Conservation (phyloP, 192 early-diverging fungal species). For the Rhizoclosmatium globosum region DNA sequence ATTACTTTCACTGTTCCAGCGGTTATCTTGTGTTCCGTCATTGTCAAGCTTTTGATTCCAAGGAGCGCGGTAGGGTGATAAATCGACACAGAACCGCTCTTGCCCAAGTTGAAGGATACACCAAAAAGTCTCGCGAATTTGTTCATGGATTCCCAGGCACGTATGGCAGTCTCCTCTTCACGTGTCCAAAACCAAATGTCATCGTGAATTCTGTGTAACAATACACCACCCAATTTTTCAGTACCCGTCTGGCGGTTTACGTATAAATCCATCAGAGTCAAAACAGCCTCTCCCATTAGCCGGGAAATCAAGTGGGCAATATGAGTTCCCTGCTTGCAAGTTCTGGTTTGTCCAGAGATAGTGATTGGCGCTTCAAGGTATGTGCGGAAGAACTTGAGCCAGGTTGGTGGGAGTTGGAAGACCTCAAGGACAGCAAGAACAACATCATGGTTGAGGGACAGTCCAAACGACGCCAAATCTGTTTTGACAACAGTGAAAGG, state of each 20-base stretch:
- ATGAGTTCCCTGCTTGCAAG: background rate
- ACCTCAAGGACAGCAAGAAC: background rate
- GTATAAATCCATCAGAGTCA: background rate
- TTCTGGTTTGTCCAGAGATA: background rate
- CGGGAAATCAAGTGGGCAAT: background rate
- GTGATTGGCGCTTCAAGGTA: background rate
- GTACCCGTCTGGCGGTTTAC: background rate
- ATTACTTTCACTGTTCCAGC: background rate
- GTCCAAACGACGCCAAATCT: background rate
- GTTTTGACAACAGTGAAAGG: background rate
- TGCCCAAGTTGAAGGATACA: background rate
- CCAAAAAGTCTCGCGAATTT: background rate
- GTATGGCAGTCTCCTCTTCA: background rate
- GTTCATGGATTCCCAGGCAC: background rate
- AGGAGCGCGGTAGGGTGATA: background rate
- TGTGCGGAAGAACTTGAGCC: background rate
- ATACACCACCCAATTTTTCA: background rate
- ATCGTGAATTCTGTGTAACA: conserved; percentile 1
- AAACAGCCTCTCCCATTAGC: background rate
- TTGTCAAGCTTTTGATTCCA: background rate
- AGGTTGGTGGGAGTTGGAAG: background rate
- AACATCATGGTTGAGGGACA: background rate
- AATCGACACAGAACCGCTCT: background rate
- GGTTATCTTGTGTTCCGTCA: background rate
- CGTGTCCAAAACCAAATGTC: background rate